Percentiles rank a stretch among this genome's conserved stretches.
phyloP scores from a whole-genome alignment of 306 rosid species.

The Urtica urens region DNA sequence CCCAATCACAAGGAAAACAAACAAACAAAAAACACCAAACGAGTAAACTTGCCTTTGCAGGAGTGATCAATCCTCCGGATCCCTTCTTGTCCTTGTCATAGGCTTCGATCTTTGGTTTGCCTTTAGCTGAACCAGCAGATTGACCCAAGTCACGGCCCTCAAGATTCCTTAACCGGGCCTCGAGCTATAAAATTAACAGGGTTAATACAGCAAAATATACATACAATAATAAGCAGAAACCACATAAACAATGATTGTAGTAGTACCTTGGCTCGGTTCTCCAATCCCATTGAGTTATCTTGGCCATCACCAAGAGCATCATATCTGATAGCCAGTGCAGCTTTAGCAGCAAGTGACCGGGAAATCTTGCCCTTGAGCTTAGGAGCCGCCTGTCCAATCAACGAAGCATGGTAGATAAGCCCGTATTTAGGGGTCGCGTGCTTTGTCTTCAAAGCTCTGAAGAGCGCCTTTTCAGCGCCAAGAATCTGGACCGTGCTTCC shows the following conservation, averaged over 20 bases:
- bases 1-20: neutral
- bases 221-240: neutral
- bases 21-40: neutral
- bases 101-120: slow-evolving; percentile 77
- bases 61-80: slow-evolving; percentile 56
- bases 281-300: slow-evolving; percentile 83
- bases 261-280: slow-evolving; percentile 64
- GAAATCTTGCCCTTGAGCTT: slow-evolving; percentile 84
- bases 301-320: slow-evolving; percentile 77
- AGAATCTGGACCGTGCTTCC: slow-evolving; percentile 93
- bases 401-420: slow-evolving; percentile 87
- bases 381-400: slow-evolving; percentile 90
- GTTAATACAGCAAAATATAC: slow-evolving; percentile 6
- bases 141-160: slow-evolving; percentile 85
- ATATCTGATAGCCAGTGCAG: slow-evolving; percentile 67
- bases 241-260: neutral
- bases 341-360: slow-evolving; percentile 80
- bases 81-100: slow-evolving; percentile 96
- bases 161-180: slow-evolving; percentile 69
- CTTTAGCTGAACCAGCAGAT: slow-evolving; percentile 78
- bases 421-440: slow-evolving; percentile 94
- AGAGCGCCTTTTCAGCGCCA: slow-evolving; percentile 95
- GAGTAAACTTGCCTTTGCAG: slow-evolving; percentile 54
- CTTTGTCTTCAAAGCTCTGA: slow-evolving; percentile 84
- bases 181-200: slow-evolving; percentile 35